These are phyloP conservation scores for Penicillium verrucosum DNA, from an alignment of 2,329 filamentous ascomycete genomes.

Conservation along the genomic window DNA sequence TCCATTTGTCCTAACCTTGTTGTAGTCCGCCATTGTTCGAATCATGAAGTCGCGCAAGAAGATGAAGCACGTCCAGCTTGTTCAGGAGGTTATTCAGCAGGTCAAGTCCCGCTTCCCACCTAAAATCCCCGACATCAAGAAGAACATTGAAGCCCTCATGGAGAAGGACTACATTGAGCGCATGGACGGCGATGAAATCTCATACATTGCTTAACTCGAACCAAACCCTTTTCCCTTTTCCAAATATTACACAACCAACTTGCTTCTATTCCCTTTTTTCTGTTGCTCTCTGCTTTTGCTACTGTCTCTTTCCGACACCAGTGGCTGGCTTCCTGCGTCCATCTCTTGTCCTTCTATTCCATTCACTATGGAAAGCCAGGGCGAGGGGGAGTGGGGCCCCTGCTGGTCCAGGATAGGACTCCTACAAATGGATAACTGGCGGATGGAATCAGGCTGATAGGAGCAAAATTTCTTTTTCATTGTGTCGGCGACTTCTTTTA, in stretches of 20 bases:
- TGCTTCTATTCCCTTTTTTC: conserved; percentile 9
- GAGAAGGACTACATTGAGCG: conserved; percentile 99
- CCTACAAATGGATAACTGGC: not conserved
- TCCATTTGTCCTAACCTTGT: conserved; percentile 11
- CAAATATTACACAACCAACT: conserved; percentile 7
- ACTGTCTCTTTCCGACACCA: not conserved
- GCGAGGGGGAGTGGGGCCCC: not conserved
- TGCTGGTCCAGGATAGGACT: not conserved
- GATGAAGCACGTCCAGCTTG: conserved; percentile 95
- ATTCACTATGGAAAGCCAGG: not conserved
- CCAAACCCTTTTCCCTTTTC: not conserved
- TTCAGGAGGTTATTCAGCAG: conserved; percentile 92
- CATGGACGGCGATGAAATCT: conserved; percentile 87
- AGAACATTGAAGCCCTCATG: conserved; percentile 96
- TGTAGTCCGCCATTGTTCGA: conserved; percentile 90
- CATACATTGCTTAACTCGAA: conserved; percentile 74
- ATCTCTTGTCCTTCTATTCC: not conserved
- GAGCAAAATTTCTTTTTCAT: conserved; percentile 14
- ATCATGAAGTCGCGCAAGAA: conserved; percentile 99
- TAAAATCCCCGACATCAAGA: conserved; percentile 95
- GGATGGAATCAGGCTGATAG: conserved; percentile 11
- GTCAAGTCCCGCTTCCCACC: conserved; percentile 91
- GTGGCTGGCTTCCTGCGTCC: not conserved
- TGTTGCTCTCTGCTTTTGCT: not conserved
- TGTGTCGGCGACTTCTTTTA: conserved; percentile 19